Evolutionary conservation across 1,284 basidiomycete species (phyloP), one percentile per base, ranked within the genome.

Genomic region (Pseudozyma sp.): DNA sequence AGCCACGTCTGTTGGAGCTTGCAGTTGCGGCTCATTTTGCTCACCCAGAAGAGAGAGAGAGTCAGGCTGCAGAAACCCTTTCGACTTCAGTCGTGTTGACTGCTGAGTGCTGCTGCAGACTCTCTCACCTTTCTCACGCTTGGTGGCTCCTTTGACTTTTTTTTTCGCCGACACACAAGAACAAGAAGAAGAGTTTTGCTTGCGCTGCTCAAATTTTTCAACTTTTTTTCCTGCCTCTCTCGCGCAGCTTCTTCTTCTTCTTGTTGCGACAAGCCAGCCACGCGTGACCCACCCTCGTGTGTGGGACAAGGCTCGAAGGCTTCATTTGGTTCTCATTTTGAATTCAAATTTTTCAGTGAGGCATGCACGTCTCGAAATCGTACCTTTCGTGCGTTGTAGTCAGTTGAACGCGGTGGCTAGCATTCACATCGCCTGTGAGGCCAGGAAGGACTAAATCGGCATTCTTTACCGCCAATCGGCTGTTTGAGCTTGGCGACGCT

Each of bases 1-100:
- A 51, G 56, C 53, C 57, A 50, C n/a, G 25, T 43, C 50, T 3
- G 12, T 40, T 31, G 25, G 39, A 13, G 39, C 39, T n/a, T 40
- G 39, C 39, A n/a, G 39, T 40, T n/a, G 11, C 39, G 39, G 12
- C 25, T 31, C 11, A n/a, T 40, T 12, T 40, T n/a, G 39, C 39
- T 13, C 39, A 4, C 39, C 9, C 39, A 40, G 4, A 8, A 39
- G 9, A 8, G 3, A 40, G 18, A 10, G 54, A 44, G 11, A 52
- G 53, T n/a, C 42, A 35, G 31, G 42, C 31, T 18, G 43, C 43
- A 44, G n/a, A 44, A 44, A 16, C 12, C 43, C 38, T 13, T 12
- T 40, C 8, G 12, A 40, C 35, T 52, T 59, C 31, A n/a, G 49
- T 51, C 38, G 52, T 53, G 38, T 53, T 43, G 49, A 52, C 50